Base-by-base conservation (phyloP, 1,139 yeast genomes). In the Geotrichum macrosporum region DNA sequence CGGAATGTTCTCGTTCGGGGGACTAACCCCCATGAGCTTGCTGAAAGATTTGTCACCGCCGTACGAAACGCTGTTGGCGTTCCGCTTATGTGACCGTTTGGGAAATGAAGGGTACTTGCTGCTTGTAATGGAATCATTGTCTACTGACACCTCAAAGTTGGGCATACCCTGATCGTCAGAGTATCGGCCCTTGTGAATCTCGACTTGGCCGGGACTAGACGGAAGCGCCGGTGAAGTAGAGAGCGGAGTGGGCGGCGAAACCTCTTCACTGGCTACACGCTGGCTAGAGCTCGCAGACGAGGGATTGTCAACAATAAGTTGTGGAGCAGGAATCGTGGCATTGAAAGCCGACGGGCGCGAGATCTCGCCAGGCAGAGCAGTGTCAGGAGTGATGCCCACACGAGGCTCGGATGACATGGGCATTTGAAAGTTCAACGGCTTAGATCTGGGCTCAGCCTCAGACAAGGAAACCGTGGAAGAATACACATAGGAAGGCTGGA, bases 341-440 rank as follows among this genome's bases (percentile, higher is more conserved):
- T 46, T 46, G 29, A 41, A 31, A 5, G 27, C 36, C 4, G 53
- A 42, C 1, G 69, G 69, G 5, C 66, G 55, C 31, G 63, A 57
- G 46, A 66, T 63, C 47, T 66, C 69, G 13, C 69, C 69, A 2
- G 66, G 60, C 30, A 63, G 57, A n/a, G 68, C 61, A 15, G 65
- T 53, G 29, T 60, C 69, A 29, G 59, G 67, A 27, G 59, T 58
- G n/a, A 66, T 53, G 2, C 59, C 69, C 6, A 65, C 68, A 5
- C 67, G 55, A 10, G 69, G 68, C 54, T 60, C 63, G 18, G 67
- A 57, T 6, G 63, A 52, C 48, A 55, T 53, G 16, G 65, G 62
- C 41, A 59, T 47, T 36, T 57, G 60, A 41, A 56, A 47, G n/a
- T 55, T 41, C 34, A 41, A 27, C 2, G 46, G 46, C 36, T 46